Evolutionary conservation across 106 monocot species (phyloP).

Genomic region (Allium sativum): DNA sequence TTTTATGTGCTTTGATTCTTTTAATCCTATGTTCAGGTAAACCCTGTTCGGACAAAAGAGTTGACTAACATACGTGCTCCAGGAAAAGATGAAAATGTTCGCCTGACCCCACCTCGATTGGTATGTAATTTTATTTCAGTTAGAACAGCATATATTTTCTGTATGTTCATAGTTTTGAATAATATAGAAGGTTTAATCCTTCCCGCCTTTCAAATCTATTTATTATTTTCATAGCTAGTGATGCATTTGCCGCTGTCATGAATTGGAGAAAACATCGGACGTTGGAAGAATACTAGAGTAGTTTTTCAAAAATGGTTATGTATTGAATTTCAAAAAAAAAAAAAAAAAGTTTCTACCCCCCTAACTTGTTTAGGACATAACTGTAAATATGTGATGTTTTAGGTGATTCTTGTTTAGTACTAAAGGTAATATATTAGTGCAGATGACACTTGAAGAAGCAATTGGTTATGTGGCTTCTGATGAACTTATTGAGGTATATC

Average conservation of each 20-base stretch:
- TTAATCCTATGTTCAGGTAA: conserved; percentile 33
- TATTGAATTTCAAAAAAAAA: neutral
- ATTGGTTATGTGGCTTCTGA: conserved; percentile 96
- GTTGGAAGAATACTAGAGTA: neutral
- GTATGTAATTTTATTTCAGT: conserved; percentile 27
- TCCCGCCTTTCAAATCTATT: too few species aligned
- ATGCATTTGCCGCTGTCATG: neutral
- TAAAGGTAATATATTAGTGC: conserved; percentile 13
- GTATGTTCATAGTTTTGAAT: too few species aligned
- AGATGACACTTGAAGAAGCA: conserved; percentile 93
- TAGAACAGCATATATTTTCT: neutral
- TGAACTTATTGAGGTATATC: conserved; percentile 85
- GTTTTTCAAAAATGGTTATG: neutral
- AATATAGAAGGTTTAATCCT: too few species aligned
- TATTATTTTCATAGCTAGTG: too few species aligned
- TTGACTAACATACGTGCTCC: conserved; percentile 85
- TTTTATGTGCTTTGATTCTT: neutral
- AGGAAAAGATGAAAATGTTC: conserved; percentile 95
- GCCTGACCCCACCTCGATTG: conserved; percentile 80
- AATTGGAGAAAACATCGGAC: neutral
- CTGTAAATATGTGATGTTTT: neutral
- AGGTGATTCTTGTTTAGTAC: neutral
- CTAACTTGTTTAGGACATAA: neutral
- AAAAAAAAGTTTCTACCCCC: neutral
- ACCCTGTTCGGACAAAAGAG: conserved; percentile 95